Evolutionary conservation across 495 filamentous ascomycete genomes (phyloP).

Genomic region (Hyaloscypha hepaticicola): DNA sequence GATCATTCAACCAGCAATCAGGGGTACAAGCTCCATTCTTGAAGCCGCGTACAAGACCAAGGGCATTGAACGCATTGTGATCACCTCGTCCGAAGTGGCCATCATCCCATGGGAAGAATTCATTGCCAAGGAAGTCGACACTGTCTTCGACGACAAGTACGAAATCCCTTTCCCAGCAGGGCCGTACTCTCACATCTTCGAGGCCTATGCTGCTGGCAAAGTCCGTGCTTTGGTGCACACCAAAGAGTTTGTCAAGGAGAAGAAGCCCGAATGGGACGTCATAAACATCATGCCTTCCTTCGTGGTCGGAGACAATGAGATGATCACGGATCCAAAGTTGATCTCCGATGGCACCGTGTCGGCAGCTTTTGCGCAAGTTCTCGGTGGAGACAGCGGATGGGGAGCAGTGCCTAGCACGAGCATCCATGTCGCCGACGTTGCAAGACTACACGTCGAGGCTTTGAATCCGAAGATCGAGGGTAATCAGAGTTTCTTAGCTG

Average conservation of each 20-base stretch:
- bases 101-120: slow-evolving; percentile 33
- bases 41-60: slow-evolving; percentile 36
- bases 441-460: slow-evolving; percentile 41
- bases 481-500: slow-evolving; percentile 40
- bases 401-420: slow-evolving; percentile 36
- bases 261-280: slow-evolving; percentile 45
- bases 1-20: slow-evolving; percentile 38
- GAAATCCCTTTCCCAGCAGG: slow-evolving; percentile 25
- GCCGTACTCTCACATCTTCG: slow-evolving; percentile 21
- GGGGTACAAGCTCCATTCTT: slow-evolving; percentile 39
- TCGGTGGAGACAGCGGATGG: slow-evolving; percentile 32
- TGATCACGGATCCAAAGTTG: slow-evolving; percentile 34
- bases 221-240: slow-evolving; percentile 41
- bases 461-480: slow-evolving; percentile 41
- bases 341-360: slow-evolving; percentile 40
- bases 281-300: slow-evolving; percentile 48
- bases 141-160: slow-evolving; percentile 24
- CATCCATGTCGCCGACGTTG: slow-evolving; percentile 47
- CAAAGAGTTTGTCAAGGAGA: slow-evolving; percentile 40
- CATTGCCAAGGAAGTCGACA: slow-evolving; percentile 25
- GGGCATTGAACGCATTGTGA: slow-evolving; percentile 41
- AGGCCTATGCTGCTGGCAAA: slow-evolving; percentile 31
- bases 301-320: slow-evolving; percentile 45
- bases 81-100: slow-evolving; percentile 42
- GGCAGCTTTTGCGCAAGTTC: slow-evolving; percentile 37